Conservation (phyloP, 768 basidiomycete genomes). For the Xerocomellus dryophilus region DNA sequence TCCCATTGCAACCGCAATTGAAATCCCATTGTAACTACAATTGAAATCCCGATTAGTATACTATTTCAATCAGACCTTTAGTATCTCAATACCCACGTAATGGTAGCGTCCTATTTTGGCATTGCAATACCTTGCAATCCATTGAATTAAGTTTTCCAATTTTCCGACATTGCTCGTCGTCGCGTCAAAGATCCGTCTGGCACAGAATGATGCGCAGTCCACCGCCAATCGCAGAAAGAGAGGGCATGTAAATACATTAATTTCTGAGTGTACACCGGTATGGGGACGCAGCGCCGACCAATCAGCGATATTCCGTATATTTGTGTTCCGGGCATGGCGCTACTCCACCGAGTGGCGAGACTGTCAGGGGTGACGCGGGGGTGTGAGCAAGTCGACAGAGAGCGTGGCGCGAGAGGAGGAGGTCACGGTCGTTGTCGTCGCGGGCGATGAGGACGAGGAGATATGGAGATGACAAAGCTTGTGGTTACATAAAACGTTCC, state of each 20-base stretch:
- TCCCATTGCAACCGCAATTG: too few relatives aligned
- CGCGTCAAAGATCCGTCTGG: too few relatives aligned
- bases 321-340: neutral
- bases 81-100: too few relatives aligned
- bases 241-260: neutral
- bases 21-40: too few relatives aligned
- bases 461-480: conserved; percentile 32
- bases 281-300: neutral
- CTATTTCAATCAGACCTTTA: too few relatives aligned
- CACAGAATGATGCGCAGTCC: too few relatives aligned
- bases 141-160: too few relatives aligned
- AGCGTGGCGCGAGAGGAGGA: neutral
- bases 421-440: neutral
- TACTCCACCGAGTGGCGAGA: neutral
- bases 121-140: too few relatives aligned
- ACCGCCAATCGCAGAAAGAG: neutral
- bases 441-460: neutral
- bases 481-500: conserved; percentile 36
- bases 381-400: neutral
- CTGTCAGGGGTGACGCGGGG: neutral
- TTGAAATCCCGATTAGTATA: too few relatives aligned
- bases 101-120: too few relatives aligned
- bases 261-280: neutral
- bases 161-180: neutral
- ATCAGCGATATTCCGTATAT: neutral